A percentile compares a stretch with the other conserved stretches of the same genome.
Conservation (phyloP, 257 asterid species). For the Leptodermis oblonga region DNA sequence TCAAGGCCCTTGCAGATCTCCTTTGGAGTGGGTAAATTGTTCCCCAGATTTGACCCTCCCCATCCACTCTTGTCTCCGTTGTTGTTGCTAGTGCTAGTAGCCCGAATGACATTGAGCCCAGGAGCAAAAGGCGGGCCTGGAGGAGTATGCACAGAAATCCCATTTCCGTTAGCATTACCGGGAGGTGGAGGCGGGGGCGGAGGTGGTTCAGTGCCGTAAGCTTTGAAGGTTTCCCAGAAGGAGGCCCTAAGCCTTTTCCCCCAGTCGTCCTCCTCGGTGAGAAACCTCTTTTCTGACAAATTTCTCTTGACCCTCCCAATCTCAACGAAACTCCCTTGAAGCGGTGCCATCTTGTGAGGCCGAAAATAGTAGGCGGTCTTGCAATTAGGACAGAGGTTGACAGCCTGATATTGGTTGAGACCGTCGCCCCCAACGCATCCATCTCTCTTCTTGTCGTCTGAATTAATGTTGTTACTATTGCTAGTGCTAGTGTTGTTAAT, state of each 20-base stretch:
- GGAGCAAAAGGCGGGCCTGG: conserved; percentile 91
- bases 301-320: conserved; percentile 63
- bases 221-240: conserved; percentile 78
- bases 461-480: neutral
- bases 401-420: conserved; percentile 47
- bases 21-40: conserved; percentile 78
- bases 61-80: conserved; percentile 58
- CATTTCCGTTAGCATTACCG: conserved; percentile 27
- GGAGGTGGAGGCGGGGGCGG: conserved; percentile 32
- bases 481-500: conserved; percentile 1
- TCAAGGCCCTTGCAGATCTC: conserved; percentile 91
- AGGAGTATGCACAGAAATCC: conserved; percentile 81
- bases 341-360: conserved; percentile 70
- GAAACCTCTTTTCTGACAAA: conserved; percentile 43
- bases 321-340: conserved; percentile 84
- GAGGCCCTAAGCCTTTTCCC: conserved; percentile 54
- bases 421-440: conserved; percentile 29
- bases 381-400: conserved; percentile 87
- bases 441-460: conserved; percentile 16
- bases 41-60: conserved; percentile 93
- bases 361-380: conserved; percentile 81
- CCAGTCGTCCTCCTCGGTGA: conserved; percentile 37
- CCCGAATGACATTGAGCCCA: conserved; percentile 65
- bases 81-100: conserved; percentile 33
- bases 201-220: conserved; percentile 68